Conservation (phyloP, 202 grass and related monocot species). For the Elaeis oleifera region DNA sequence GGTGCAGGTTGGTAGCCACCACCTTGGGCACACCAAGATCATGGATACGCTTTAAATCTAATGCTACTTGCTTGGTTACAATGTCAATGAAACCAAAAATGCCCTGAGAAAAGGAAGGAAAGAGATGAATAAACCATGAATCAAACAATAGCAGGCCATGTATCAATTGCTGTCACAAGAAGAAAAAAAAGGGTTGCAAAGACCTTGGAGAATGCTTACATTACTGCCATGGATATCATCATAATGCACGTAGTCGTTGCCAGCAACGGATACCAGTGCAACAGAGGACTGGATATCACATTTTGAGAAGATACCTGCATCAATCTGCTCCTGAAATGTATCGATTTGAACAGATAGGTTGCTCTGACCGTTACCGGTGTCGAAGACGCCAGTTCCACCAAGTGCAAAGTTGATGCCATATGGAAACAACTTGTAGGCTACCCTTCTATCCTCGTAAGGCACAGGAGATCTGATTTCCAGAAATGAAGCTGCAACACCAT, state of each 20-base stretch:
- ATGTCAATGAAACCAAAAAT: too few relatives aligned
- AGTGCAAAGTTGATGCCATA: slow-evolving; percentile 17
- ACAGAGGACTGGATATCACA: neutral
- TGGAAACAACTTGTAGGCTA: neutral
- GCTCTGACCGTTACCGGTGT: slow-evolving; percentile 1
- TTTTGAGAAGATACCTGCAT: slow-evolving; percentile 8
- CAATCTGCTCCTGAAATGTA: slow-evolving; percentile 1
- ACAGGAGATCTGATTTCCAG: slow-evolving; percentile 25
- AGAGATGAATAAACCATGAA: too few relatives aligned
- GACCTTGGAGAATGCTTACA: too few relatives aligned
- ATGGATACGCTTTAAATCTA: too few relatives aligned
- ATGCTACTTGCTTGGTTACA: too few relatives aligned
- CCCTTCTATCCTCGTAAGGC: neutral
- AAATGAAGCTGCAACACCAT: slow-evolving; percentile 19
- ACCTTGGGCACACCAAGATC: too few relatives aligned
- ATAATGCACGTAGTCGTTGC: slow-evolving; percentile 10
- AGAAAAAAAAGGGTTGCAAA: too few relatives aligned
- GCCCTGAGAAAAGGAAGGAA: too few relatives aligned
- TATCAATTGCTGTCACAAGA: too few relatives aligned
- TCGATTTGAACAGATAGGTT: slow-evolving; percentile 1
- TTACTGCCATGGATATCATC: too few relatives aligned
- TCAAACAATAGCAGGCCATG: too few relatives aligned
- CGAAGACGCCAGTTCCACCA: slow-evolving; percentile 5
- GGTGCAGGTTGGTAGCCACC: too few relatives aligned
- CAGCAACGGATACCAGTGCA: neutral